Percentiles rank a stretch among this genome's conserved stretches.
Evolutionary conservation across 2,329 filamentous ascomycete genomes (phyloP).

Genomic region (Camptophora hylomeconis): DNA sequence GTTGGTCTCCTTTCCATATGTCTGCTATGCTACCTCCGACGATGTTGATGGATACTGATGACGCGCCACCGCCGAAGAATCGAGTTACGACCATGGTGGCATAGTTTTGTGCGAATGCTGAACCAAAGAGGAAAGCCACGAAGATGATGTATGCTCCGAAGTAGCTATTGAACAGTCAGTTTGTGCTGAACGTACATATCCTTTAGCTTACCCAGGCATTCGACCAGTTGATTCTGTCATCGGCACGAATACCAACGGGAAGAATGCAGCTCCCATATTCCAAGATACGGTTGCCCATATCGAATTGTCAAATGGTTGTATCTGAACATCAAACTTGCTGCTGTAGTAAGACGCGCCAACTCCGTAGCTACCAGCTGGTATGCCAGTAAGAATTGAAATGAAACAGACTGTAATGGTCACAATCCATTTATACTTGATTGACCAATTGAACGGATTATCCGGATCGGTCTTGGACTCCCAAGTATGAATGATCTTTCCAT

Average conservation of each 20-base stretch:
- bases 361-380: slow-evolving; percentile 30
- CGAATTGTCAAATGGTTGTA: slow-evolving; percentile 22
- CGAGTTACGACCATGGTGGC: slow-evolving; percentile 32
- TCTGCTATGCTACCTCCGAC: slow-evolving; percentile 18
- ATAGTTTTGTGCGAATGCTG: slow-evolving; percentile 31
- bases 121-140: slow-evolving; percentile 29
- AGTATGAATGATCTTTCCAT: slow-evolving; percentile 2
- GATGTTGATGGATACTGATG: slow-evolving; percentile 18
- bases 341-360: slow-evolving; percentile 24
- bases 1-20: slow-evolving; percentile 18
- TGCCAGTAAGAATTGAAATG: slow-evolving; percentile 28
- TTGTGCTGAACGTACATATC: not conserved
- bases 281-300: slow-evolving; percentile 24
- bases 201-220: slow-evolving; percentile 29
- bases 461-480: slow-evolving; percentile 24
- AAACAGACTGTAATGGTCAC: slow-evolving; percentile 13
- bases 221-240: slow-evolving; percentile 31
- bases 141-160: slow-evolving; percentile 27
- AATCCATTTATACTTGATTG: slow-evolving; percentile 24
- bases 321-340: slow-evolving; percentile 22
- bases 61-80: slow-evolving; percentile 30
- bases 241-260: slow-evolving; percentile 24
- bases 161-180: not conserved
- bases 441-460: slow-evolving; percentile 28
- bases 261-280: slow-evolving; percentile 28